A percentile compares a stretch with the other conserved stretches of the same genome.
phyloP scores from a whole-genome alignment of 768 basidiomycete genomes.

The Tricholomella constricta region DNA sequence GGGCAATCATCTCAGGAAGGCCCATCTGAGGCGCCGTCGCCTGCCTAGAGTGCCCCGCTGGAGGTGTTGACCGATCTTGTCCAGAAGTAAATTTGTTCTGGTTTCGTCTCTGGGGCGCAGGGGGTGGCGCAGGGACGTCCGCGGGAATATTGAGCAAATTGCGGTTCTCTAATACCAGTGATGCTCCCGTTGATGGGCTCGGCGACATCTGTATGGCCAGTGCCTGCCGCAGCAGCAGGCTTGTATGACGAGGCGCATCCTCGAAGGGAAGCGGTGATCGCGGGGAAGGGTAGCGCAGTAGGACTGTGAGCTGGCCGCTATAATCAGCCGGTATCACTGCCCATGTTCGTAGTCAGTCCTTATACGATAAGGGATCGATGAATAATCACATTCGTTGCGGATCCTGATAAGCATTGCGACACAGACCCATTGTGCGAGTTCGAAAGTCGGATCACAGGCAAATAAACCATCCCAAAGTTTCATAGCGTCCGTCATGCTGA shows the following conservation, averaged over 20 bases:
- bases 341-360: slow-evolving; percentile 16
- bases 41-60: slow-evolving; percentile 37
- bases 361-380: not conserved
- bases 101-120: slow-evolving; percentile 35
- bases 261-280: slow-evolving; percentile 34
- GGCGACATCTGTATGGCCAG: slow-evolving; percentile 74
- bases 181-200: slow-evolving; percentile 72
- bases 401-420: slow-evolving; percentile 95
- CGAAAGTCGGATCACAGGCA: slow-evolving; percentile 79
- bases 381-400: slow-evolving; percentile 72
- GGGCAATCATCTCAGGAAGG: slow-evolving; percentile 70
- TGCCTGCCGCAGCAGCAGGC: slow-evolving; percentile 83
- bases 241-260: slow-evolving; percentile 54
- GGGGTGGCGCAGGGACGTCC: slow-evolving; percentile 57
- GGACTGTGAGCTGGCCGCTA: slow-evolving; percentile 76
- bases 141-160: slow-evolving; percentile 72
- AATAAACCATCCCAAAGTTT: slow-evolving; percentile 96
- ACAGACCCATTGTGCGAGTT: slow-evolving; percentile 83
- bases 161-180: slow-evolving; percentile 80
- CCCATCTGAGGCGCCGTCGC: slow-evolving; percentile 47
- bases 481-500: slow-evolving; percentile 79
- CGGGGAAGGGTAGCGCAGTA: slow-evolving; percentile 83
- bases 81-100: slow-evolving; percentile 25
- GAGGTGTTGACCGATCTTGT: slow-evolving; percentile 6
- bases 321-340: slow-evolving; percentile 88